Conservation (phyloP, 371 early-diverging fungal species). For the Nematocida ausubeli region DNA sequence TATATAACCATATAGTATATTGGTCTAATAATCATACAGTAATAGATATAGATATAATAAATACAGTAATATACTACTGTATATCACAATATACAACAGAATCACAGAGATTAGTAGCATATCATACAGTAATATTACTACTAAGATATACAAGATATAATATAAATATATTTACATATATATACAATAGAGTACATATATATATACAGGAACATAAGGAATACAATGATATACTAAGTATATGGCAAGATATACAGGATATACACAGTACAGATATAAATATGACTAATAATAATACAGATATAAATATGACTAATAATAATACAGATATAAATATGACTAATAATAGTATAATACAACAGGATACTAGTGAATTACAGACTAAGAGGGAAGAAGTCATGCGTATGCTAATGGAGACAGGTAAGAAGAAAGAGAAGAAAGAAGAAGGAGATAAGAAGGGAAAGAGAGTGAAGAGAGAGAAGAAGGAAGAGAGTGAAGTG, state of each 20-base stretch:
- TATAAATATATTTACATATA: too few relatives aligned
- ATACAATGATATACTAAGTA: too few relatives aligned
- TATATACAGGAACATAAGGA: too few relatives aligned
- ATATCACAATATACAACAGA: neutral
- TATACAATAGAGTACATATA: too few relatives aligned
- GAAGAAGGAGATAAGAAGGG: conserved; percentile 7
- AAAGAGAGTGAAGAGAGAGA: neutral
- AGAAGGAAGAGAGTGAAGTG: neutral
- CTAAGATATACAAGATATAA: too few relatives aligned
- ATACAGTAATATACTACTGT: neutral
- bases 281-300: too few relatives aligned
- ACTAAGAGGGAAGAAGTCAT: conserved; percentile 32
- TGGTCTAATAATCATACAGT: neutral
- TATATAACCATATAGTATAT: conserved; percentile 48
- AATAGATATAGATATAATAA: neutral
- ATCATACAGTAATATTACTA: conserved; percentile 13
- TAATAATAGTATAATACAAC: too few relatives aligned
- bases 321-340: too few relatives aligned
- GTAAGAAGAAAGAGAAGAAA: neutral
- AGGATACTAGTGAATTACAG: neutral
- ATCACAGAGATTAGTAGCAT: neutral
- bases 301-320: too few relatives aligned
- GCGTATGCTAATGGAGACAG: conserved; percentile 17
- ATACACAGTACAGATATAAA: too few relatives aligned
- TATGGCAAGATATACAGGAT: too few relatives aligned